Percentiles rank a stretch among this genome's conserved stretches.
Evolutionary conservation across 2,329 filamentous ascomycete species (phyloP).

Genomic region (Eurotiales sp.): DNA sequence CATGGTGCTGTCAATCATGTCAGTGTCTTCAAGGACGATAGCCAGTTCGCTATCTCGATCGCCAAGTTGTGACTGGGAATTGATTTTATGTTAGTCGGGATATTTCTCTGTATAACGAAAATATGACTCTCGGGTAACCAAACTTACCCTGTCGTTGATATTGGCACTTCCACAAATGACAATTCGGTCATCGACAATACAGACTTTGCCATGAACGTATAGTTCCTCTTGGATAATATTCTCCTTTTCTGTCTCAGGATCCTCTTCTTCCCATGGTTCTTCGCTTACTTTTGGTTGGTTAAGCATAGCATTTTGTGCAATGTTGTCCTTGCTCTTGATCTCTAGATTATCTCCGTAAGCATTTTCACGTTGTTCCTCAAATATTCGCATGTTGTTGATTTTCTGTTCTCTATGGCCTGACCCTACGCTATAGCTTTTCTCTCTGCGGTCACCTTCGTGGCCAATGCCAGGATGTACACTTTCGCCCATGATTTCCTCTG

Average conservation of each 20-base stretch:
- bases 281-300: slow-evolving; percentile 55
- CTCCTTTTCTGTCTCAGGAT: slow-evolving; percentile 70
- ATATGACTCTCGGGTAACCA: too few relatives aligned
- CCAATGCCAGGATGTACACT: slow-evolving; percentile 56
- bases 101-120: too few relatives aligned
- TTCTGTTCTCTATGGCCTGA: slow-evolving; percentile 1
- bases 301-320: slow-evolving; percentile 80
- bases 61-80: slow-evolving; percentile 70
- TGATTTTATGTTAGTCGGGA: slow-evolving; percentile 15
- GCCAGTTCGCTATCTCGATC: slow-evolving; percentile 85
- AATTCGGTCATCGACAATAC: slow-evolving; percentile 72
- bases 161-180: slow-evolving; percentile 78
- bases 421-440: slow-evolving; percentile 34
- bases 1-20: slow-evolving; percentile 68
- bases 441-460: slow-evolving; percentile 42
- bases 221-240: slow-evolving; percentile 95
- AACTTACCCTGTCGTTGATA: slow-evolving; percentile 58
- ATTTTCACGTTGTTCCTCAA: slow-evolving; percentile 42
- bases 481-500: slow-evolving; percentile 78
- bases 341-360: slow-evolving; percentile 25
- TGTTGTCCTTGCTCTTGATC: slow-evolving; percentile 47
- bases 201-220: slow-evolving; percentile 87
- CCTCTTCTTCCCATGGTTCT: slow-evolving; percentile 73
- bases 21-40: slow-evolving; percentile 78
- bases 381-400: slow-evolving; percentile 45